Percentiles rank a stretch among this genome's conserved stretches.
phyloP scores from a whole-genome alignment of 345 rosid species.

The Mangifera indica region DNA sequence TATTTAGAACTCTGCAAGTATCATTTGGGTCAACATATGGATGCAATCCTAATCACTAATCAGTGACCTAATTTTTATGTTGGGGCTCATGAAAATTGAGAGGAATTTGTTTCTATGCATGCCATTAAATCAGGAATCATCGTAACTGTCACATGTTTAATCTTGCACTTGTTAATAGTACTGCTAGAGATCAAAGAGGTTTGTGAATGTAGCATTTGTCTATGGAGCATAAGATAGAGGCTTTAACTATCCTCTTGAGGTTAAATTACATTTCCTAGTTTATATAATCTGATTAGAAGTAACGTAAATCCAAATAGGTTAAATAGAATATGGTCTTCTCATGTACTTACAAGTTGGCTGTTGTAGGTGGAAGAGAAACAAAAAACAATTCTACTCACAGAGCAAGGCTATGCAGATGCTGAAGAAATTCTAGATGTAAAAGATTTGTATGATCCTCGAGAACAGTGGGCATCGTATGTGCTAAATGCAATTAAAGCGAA shows the following conservation, averaged over 20 bases:
- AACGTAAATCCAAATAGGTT: constrained; percentile 6
- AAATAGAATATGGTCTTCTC: background rate
- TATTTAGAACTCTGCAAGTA: no score
- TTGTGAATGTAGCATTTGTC: background rate
- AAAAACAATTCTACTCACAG: constrained; percentile 85
- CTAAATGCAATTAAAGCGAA: constrained; percentile 96
- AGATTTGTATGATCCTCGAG: constrained; percentile 97
- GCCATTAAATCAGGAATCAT: background rate
- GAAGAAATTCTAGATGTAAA: constrained; percentile 88
- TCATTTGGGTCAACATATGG: background rate
- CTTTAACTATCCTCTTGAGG: background rate
- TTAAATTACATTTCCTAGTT: background rate
- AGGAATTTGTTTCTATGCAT: background rate
- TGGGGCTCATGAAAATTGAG: background rate
- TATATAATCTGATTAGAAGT: background rate
- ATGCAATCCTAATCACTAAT: background rate
- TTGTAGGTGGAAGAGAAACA: constrained; percentile 95
- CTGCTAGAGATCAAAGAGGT: background rate
- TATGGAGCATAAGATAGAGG: background rate
- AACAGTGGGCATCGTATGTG: constrained; percentile 91
- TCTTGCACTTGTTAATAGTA: background rate
- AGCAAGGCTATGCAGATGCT: constrained; percentile 95
- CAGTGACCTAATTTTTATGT: constrained; percentile 1
- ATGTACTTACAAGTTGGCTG: constrained; percentile 22
- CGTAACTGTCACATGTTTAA: background rate